Conservation (phyloP, 148 eudicot species). For the Linanthus parryae region DNA sequence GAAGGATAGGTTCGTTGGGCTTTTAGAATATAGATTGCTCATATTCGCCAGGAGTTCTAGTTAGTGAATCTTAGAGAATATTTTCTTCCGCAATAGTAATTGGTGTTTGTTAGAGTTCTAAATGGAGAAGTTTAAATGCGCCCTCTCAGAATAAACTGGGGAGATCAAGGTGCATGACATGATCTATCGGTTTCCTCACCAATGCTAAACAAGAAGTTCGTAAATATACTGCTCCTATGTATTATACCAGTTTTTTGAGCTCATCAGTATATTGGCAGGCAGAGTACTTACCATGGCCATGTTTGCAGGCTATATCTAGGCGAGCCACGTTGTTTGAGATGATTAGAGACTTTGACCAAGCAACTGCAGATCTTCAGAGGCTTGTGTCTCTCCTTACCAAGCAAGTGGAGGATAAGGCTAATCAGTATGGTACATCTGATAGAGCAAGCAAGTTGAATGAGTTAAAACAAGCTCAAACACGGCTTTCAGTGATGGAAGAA, state of each 20-base stretch:
- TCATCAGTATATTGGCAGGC: background rate
- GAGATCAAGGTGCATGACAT: too few relatives aligned
- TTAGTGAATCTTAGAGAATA: too few relatives aligned
- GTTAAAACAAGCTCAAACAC: constrained; percentile 56
- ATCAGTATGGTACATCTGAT: constrained; percentile 38
- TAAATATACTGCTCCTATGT: too few relatives aligned
- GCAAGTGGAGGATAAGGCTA: constrained; percentile 49
- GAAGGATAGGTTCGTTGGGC: too few relatives aligned
- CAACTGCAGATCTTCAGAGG: constrained; percentile 62
- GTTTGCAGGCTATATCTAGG: constrained; percentile 76
- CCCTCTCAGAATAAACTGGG: too few relatives aligned
- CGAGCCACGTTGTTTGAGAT: constrained; percentile 81
- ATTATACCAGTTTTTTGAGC: too few relatives aligned
- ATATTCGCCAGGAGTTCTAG: too few relatives aligned
- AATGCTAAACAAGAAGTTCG: background rate
- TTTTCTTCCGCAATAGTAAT: too few relatives aligned
- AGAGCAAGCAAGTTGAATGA: constrained; percentile 34
- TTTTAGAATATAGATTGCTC: too few relatives aligned
- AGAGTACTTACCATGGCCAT: background rate
- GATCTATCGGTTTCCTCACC: too few relatives aligned
- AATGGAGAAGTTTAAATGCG: too few relatives aligned
- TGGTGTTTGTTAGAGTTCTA: too few relatives aligned
- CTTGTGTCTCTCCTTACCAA: constrained; percentile 49
- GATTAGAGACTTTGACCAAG: constrained; percentile 93
- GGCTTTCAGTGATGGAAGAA: constrained; percentile 62